Conservation (phyloP, 441 rosid genomes). For the Arabidopsis lyrata region DNA sequence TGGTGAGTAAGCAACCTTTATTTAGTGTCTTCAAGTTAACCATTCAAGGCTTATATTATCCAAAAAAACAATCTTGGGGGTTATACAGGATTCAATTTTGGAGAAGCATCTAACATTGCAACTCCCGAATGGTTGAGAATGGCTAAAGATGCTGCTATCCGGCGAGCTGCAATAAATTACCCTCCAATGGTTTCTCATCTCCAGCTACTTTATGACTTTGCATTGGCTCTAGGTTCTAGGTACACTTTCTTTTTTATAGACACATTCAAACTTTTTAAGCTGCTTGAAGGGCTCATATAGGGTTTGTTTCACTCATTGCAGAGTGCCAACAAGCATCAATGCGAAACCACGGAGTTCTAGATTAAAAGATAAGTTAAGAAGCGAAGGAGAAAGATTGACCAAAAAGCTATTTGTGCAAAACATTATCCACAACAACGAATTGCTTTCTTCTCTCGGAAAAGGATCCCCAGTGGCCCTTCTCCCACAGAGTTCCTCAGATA, state of each 20-base stretch:
- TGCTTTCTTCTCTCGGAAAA: constrained; percentile 81
- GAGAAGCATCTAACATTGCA: constrained; percentile 92
- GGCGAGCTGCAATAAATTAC: constrained; percentile 96
- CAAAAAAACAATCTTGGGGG: constrained; percentile 22
- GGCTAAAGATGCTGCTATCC: constrained; percentile 95
- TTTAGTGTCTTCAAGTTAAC: constrained; percentile 25
- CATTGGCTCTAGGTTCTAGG: constrained; percentile 84
- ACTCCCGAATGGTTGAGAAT: constrained; percentile 93
- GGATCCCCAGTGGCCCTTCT: constrained; percentile 83
- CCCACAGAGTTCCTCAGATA: constrained; percentile 77
- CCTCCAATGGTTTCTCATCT: constrained; percentile 99
- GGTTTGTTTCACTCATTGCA: constrained; percentile 50
- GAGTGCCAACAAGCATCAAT: constrained; percentile 60
- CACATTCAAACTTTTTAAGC: neutral
- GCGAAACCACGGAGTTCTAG: constrained; percentile 93
- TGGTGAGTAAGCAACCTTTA: constrained; percentile 56
- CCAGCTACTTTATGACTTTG: constrained; percentile 97
- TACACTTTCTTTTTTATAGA: constrained; percentile 39
- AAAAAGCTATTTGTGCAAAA: constrained; percentile 83
- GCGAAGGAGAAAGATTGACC: constrained; percentile 86
- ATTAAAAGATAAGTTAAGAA: constrained; percentile 87
- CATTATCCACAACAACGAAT: constrained; percentile 67
- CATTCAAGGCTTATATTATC: constrained; percentile 15
- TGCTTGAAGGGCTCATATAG: constrained; percentile 25
- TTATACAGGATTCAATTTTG: constrained; percentile 75